phyloP scores from a whole-genome alignment of 2,329 filamentous ascomycete species.

The Plenodomus tracheiphilus region DNA sequence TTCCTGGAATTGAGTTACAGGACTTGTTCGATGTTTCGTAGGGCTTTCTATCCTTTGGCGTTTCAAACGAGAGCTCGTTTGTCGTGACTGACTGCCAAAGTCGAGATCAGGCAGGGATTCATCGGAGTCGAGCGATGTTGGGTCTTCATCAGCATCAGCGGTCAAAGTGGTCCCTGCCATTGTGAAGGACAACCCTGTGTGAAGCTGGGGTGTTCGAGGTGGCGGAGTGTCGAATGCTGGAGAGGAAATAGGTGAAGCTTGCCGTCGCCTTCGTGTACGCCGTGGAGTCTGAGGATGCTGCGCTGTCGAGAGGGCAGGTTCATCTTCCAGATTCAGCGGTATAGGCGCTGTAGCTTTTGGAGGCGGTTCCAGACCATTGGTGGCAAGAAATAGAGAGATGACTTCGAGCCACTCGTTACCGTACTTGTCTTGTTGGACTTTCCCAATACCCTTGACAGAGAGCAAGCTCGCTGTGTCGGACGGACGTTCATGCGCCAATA shows the following conservation, averaged over 20 bases:
- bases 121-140: constrained; percentile 9
- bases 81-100: constrained; percentile 15
- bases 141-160: background rate
- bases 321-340: background rate
- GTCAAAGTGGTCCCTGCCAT: constrained; percentile 28
- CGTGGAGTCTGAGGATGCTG: constrained; percentile 5
- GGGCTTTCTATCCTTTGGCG: constrained; percentile 30
- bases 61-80: constrained; percentile 20
- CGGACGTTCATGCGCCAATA: constrained; percentile 30
- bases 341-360: background rate
- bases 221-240: constrained; percentile 25
- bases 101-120: constrained; percentile 18
- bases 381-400: constrained; percentile 19
- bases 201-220: constrained; percentile 12
- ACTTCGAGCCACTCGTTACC: constrained; percentile 34
- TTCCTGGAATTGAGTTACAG: background rate
- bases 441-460: constrained; percentile 31
- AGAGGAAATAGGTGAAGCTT: constrained; percentile 21
- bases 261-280: background rate
- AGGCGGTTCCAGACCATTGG: constrained; percentile 3
- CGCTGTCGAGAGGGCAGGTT: background rate
- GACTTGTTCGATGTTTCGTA: background rate
- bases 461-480: constrained; percentile 18
- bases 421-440: constrained; percentile 20
- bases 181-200: constrained; percentile 23